These are phyloP conservation scores for Gastrolobium villosum DNA, from an alignment of 306 rosid genomes.

Conservation along the genomic window DNA sequence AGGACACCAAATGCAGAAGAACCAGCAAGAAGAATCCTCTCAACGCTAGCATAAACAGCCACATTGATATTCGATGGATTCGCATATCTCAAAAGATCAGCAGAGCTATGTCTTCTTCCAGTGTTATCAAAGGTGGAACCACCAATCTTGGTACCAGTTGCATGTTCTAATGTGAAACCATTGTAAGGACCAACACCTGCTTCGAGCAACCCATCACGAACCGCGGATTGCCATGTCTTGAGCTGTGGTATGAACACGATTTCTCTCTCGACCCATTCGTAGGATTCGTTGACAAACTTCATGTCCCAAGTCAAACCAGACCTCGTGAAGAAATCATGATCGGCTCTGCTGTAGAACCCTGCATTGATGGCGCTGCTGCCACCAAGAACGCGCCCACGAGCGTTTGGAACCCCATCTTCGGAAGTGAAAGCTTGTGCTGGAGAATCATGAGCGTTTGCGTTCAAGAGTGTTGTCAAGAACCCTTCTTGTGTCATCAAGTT, in stretches of 20 bases:
- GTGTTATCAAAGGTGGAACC: slow-evolving; percentile 81
- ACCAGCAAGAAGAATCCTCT: slow-evolving; percentile 62
- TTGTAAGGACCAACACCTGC: slow-evolving; percentile 83
- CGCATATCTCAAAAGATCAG: slow-evolving; percentile 71
- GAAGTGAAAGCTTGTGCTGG: slow-evolving; percentile 79
- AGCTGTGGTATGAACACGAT: slow-evolving; percentile 75
- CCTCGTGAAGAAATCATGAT: slow-evolving; percentile 57
- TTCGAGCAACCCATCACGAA: slow-evolving; percentile 81
- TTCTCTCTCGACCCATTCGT: slow-evolving; percentile 80
- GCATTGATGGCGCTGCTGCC: slow-evolving; percentile 96
- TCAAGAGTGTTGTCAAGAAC: slow-evolving; percentile 71
- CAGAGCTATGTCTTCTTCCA: slow-evolving; percentile 79
- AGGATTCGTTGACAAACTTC: slow-evolving; percentile 70
- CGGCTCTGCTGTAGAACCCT: slow-evolving; percentile 93
- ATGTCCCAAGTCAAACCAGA: slow-evolving; percentile 68
- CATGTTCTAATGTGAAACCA: slow-evolving; percentile 78
- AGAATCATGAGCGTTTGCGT: slow-evolving; percentile 55
- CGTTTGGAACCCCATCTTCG: slow-evolving; percentile 89
- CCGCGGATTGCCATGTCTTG: slow-evolving; percentile 81
- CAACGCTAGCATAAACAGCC: slow-evolving; percentile 73
- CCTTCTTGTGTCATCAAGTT: slow-evolving; percentile 84
- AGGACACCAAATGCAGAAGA: slow-evolving; percentile 68
- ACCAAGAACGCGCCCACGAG: slow-evolving; percentile 92
- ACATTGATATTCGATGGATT: slow-evolving; percentile 59
- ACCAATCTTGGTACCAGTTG: slow-evolving; percentile 81